A percentile compares a stretch with the other conserved stretches of the same genome.
Evolutionary conservation across 2,329 filamentous ascomycete genomes (phyloP).

Genomic region (Phyllosticta citriasiana): DNA sequence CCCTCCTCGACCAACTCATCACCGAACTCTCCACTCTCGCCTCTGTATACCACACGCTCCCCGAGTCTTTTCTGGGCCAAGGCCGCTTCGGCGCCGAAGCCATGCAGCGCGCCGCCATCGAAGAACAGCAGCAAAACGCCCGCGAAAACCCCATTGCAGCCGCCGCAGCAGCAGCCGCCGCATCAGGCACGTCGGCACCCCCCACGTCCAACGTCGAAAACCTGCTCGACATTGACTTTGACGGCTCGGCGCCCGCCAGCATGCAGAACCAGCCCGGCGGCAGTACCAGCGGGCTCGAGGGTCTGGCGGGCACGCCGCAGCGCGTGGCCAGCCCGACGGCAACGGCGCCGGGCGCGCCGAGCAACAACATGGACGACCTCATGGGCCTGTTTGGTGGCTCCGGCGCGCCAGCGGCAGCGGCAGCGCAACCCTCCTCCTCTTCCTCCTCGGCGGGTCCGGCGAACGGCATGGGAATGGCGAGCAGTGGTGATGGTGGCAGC

Average conservation of each 20-base stretch:
- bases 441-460: neutral
- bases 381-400: conserved; percentile 57
- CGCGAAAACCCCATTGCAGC: conserved; percentile 91
- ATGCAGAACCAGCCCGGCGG: conserved; percentile 54
- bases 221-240: conserved; percentile 90
- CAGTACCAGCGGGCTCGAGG: conserved; percentile 42
- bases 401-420: conserved; percentile 22
- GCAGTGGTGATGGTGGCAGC: conserved; percentile 25
- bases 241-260: conserved; percentile 85
- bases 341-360: conserved; percentile 32
- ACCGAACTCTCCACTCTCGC: conserved; percentile 86
- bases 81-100: conserved; percentile 89
- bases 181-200: conserved; percentile 43
- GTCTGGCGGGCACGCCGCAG: conserved; percentile 55
- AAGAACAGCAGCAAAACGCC: conserved; percentile 87
- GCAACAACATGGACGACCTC: conserved; percentile 69
- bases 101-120: conserved; percentile 89
- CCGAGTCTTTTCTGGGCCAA: conserved; percentile 95
- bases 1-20: conserved; percentile 81
- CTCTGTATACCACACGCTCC: conserved; percentile 96
- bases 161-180: conserved; percentile 59
- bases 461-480: conserved; percentile 19
- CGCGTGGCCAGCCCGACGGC: conserved; percentile 53
- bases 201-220: conserved; percentile 81
- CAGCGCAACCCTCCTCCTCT: neutral